Percentiles rank a stretch among this genome's conserved stretches.
phyloP scores from a whole-genome alignment of 2,329 filamentous ascomycete genomes.

The Monilinia laxa region DNA sequence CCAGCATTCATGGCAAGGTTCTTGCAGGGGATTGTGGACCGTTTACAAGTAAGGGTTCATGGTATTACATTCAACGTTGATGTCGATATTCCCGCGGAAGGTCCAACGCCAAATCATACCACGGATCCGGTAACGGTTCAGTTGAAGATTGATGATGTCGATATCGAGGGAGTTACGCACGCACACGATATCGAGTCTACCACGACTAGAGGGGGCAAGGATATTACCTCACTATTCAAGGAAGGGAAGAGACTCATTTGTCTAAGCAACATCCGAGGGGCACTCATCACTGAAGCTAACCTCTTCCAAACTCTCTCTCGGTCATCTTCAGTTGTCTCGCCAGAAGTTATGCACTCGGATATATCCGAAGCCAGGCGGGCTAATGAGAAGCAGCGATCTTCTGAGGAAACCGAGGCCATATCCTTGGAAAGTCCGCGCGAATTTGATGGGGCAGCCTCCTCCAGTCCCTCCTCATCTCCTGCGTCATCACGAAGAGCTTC shows the following conservation, averaged over 20 bases:
- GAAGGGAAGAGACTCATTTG: slow-evolving; percentile 65
- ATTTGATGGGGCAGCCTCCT: slow-evolving; percentile 30
- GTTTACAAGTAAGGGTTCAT: slow-evolving; percentile 64
- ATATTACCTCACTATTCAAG: slow-evolving; percentile 44
- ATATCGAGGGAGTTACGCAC: slow-evolving; percentile 64
- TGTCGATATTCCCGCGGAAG: slow-evolving; percentile 54
- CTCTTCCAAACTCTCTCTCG: slow-evolving; percentile 61
- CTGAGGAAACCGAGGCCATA: slow-evolving; percentile 34
- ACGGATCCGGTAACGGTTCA: slow-evolving; percentile 62
- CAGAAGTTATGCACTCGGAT: slow-evolving; percentile 50
- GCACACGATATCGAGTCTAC: slow-evolving; percentile 36
- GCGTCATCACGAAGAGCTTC: slow-evolving; percentile 30
- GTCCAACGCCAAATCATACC: slow-evolving; percentile 39
- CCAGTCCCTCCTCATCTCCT: slow-evolving; percentile 25
- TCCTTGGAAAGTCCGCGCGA: slow-evolving; percentile 41
- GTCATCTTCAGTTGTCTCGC: slow-evolving; percentile 59
- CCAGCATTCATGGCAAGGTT: slow-evolving; percentile 71
- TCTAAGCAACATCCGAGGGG: slow-evolving; percentile 62
- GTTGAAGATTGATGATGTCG: slow-evolving; percentile 62
- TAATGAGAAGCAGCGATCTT: slow-evolving; percentile 22
- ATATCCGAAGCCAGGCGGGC: slow-evolving; percentile 41
- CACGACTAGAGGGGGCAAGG: slow-evolving; percentile 35
- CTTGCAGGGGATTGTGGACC: slow-evolving; percentile 71
- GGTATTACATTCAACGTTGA: slow-evolving; percentile 67
- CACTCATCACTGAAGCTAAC: slow-evolving; percentile 65